Evolutionary conservation across 768 basidiomycete genomes (phyloP).

Genomic region (Pisolithus marmoratus): DNA sequence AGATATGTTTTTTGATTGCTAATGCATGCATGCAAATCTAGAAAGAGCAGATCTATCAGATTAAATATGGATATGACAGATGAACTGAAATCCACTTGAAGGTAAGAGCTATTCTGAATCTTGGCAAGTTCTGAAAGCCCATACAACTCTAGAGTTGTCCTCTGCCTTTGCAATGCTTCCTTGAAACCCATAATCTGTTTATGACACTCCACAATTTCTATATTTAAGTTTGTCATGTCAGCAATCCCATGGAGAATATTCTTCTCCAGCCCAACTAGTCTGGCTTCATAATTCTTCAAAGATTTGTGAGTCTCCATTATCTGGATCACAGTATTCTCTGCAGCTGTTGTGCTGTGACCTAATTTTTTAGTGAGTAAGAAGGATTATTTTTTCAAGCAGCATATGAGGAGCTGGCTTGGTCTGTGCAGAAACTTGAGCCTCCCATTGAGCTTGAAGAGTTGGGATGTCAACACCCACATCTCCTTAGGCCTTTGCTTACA

Average conservation of each 20-base stretch:
- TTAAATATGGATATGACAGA: no score
- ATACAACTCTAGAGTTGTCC: no score
- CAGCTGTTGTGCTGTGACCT: neutral
- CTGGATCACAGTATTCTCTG: neutral
- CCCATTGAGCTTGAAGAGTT: slow-evolving; percentile 10
- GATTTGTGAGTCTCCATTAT: neutral
- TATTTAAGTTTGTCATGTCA: neutral
- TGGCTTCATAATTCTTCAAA: neutral
- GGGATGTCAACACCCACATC: neutral
- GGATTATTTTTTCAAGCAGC: neutral
- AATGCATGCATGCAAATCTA: no score
- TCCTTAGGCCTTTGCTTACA: neutral
- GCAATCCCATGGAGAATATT: neutral
- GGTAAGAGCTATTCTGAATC: slow-evolving; percentile 9
- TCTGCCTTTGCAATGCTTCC: neutral
- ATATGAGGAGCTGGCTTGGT: slow-evolving; percentile 9
- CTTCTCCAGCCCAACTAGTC: slow-evolving; percentile 4
- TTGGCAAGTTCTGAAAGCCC: neutral
- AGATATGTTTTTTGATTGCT: no score
- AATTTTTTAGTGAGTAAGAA: neutral
- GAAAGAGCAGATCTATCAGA: no score
- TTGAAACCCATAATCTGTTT: neutral
- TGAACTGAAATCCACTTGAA: neutral
- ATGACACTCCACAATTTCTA: neutral
- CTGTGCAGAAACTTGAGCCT: slow-evolving; percentile 14